Base-by-base conservation (phyloP, 345 rosid species). In the Trapa bicornis region DNA sequence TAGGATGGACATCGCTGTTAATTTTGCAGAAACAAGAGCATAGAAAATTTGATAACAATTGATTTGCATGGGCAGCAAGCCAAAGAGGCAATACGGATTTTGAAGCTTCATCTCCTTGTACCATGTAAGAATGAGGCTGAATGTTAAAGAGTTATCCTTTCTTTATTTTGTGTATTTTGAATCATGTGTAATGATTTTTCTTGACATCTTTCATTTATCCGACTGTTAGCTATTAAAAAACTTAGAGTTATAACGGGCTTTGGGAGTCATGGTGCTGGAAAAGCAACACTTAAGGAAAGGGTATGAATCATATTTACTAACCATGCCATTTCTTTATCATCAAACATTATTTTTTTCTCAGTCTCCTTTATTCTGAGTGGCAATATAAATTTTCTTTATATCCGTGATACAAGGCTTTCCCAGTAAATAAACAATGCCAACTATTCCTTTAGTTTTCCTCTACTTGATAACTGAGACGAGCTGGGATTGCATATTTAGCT, bases 61-160 rank as follows among this genome's bases (percentile, higher is more conserved):
- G 98, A 93, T 80, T 78, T 93, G 74, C 98, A 93, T 63, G 98
- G 98, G 56, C 98, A 93, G 73, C 97, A 90, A 76, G 94, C 90
- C 61, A 88, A 93, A 76, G 86, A 80, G 76, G 96, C 97, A 64
- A 87, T 88, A 91, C 79, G 70, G 76, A 78, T 88, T 68, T 74
- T 93, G 70, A 93, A 93, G 77, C 69, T 84, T 61, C 92, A 88
- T 77, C 89, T 93, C 68, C 72, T 90, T 57, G 70, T 88, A 33
- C 84, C 81, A 37, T 90, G 98, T 93, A 87, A 85, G 98, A 17
- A 17, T 13, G 0, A 64, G 29, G 22, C 5, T 4, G 35, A 39
- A 45, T 16, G 11, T 39, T 41, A 13, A 38, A 15, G 0, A 17
- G 4, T 5, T n/a, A 17, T 2, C 10, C 11, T 22, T 64, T 38